Percentiles rank a stretch among this genome's conserved stretches.
These are phyloP conservation scores for Mortierella sp. DNA, from an alignment of 371 early-diverging fungal genomes.

Conservation along the genomic window DNA sequence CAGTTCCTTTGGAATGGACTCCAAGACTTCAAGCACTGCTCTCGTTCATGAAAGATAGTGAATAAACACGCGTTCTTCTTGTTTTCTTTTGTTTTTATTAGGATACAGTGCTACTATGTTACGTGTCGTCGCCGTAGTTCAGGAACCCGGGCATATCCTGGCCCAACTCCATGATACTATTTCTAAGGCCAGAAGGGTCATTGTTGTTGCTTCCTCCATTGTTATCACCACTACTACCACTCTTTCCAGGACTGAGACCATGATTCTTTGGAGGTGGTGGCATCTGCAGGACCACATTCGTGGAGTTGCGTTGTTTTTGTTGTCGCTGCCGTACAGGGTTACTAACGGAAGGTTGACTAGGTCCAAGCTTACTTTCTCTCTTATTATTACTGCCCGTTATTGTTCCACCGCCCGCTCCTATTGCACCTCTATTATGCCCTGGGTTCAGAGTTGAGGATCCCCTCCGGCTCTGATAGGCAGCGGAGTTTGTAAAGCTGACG, in stretches of 20 bases:
- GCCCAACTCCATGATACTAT: slow-evolving; percentile 29
- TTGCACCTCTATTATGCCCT: slow-evolving; percentile 2
- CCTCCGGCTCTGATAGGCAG: slow-evolving; percentile 17
- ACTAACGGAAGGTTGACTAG: too few relatives aligned
- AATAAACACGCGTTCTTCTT: too few relatives aligned
- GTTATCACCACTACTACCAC: neutral
- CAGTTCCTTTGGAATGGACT: too few relatives aligned
- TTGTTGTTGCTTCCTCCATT: neutral
- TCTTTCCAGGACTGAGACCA: neutral
- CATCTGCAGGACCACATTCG: slow-evolving; percentile 6
- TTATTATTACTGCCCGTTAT: neutral
- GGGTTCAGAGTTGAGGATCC: slow-evolving; percentile 39
- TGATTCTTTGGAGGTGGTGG: slow-evolving; percentile 3
- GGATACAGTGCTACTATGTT: too few relatives aligned
- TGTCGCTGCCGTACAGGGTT: slow-evolving; percentile 2
- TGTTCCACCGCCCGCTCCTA: neutral
- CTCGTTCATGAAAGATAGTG: too few relatives aligned
- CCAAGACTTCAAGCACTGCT: too few relatives aligned
- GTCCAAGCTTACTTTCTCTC: slow-evolving; percentile 8
- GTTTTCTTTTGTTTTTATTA: slow-evolving; percentile 1
- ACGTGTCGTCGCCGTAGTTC: slow-evolving; percentile 29
- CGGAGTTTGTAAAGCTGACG: slow-evolving; percentile 3
- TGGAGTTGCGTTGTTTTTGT: too few relatives aligned
- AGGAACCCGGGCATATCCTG: slow-evolving; percentile 31
- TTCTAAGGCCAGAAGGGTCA: slow-evolving; percentile 1